phyloP scores from a whole-genome alignment of 73 alveolate genomes.

The Breviolum minutum region DNA sequence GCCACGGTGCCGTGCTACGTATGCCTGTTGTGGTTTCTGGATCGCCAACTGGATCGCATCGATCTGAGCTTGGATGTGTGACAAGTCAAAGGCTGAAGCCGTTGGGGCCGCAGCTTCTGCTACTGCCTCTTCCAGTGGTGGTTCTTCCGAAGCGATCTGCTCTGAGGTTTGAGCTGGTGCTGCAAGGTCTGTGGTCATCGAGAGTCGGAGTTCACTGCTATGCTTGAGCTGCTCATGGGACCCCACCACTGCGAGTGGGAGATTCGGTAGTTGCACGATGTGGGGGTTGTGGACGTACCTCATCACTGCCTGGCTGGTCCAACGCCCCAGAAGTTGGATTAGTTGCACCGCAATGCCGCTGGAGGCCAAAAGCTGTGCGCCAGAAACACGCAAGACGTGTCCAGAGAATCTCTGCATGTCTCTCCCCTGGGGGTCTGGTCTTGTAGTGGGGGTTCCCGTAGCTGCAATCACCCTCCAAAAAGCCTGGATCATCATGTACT shows the following conservation, averaged over 20 bases:
- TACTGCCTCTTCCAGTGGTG: not conserved
- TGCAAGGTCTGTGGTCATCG: not conserved
- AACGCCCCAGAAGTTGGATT: constrained; percentile 24
- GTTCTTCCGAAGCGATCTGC: not conserved
- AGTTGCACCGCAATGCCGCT: not conserved
- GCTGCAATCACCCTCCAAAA: not conserved
- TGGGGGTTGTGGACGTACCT: not conserved
- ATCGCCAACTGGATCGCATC: not conserved
- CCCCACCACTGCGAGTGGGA: not conserved
- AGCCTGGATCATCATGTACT: not conserved
- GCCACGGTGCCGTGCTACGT: not conserved
- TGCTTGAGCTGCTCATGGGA: not conserved
- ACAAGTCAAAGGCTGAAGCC: no score
- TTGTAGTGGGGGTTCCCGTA: not conserved
- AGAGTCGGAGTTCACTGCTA: not conserved
- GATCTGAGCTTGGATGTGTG: not conserved
- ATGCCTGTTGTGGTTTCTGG: not conserved
- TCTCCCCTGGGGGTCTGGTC: not conserved
- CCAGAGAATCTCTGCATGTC: not conserved
- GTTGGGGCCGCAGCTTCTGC: no score
- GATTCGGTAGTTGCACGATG: not conserved
- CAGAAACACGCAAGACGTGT: constrained; percentile 9
- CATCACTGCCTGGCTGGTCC: not conserved
- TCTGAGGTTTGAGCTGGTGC: no score
- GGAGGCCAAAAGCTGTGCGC: not conserved